Percentiles rank a stretch among this genome's conserved stretches.
Evolutionary conservation across 805 yeast genomes (phyloP).

Genomic region (Ogataea zsoltii): DNA sequence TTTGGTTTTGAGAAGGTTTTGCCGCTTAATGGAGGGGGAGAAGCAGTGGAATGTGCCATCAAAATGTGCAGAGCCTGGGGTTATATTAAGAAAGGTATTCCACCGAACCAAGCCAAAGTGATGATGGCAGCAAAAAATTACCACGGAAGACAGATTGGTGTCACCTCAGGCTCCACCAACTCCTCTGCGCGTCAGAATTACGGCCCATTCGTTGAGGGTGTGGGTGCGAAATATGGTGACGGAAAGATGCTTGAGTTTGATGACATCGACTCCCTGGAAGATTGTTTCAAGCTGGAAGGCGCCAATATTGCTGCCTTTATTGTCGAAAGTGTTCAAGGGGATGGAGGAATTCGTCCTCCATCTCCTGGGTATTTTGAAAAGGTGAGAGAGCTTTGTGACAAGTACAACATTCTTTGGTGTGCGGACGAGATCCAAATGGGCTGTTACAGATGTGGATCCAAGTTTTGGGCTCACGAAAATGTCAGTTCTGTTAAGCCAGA

Average conservation of each 20-base stretch:
- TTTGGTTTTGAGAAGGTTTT: constrained; percentile 32
- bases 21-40: constrained; percentile 37
- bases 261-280: constrained; percentile 31
- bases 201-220: constrained; percentile 32
- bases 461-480: constrained; percentile 38
- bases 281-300: constrained; percentile 30
- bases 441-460: constrained; percentile 36
- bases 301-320: constrained; percentile 38
- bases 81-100: constrained; percentile 31
- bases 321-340: constrained; percentile 42
- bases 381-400: constrained; percentile 35
- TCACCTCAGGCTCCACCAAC: constrained; percentile 39
- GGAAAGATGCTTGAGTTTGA: constrained; percentile 28
- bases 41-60: constrained; percentile 39
- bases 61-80: constrained; percentile 38
- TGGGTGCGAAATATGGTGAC: constrained; percentile 33
- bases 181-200: constrained; percentile 37
- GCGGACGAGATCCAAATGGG: constrained; percentile 42
- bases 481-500: constrained; percentile 28
- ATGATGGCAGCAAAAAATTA: constrained; percentile 38
- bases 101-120: constrained; percentile 29
- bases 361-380: constrained; percentile 34
- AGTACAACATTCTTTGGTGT: constrained; percentile 34
- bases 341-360: constrained; percentile 40
- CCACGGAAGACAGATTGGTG: constrained; percentile 42